A percentile compares a stretch with the other conserved stretches of the same genome.
Evolutionary conservation across 1,284 basidiomycete genomes (phyloP).

Genomic region (Boletus sp.): DNA sequence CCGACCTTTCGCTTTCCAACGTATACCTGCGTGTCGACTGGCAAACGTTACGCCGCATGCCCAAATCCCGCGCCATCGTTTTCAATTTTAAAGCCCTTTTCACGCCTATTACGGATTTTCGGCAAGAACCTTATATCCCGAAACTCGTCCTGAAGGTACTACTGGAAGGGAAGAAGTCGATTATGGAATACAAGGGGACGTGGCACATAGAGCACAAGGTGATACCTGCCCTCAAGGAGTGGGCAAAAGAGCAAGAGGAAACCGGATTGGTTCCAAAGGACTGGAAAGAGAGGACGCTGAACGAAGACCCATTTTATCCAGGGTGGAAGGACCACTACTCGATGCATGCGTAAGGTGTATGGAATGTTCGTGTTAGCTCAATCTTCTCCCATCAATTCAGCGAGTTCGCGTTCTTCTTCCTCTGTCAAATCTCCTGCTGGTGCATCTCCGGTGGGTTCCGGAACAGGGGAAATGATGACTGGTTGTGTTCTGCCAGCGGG

Average conservation of each 20-base stretch:
- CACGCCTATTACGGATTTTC: slow-evolving; percentile 42
- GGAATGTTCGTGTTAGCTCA: slow-evolving; percentile 12
- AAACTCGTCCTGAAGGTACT: slow-evolving; percentile 41
- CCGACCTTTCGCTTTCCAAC: slow-evolving; percentile 37
- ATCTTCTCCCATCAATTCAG: slow-evolving; percentile 68
- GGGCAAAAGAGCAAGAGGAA: slow-evolving; percentile 46
- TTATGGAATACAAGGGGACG: slow-evolving; percentile 44
- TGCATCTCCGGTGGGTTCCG: slow-evolving; percentile 19
- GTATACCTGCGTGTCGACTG: slow-evolving; percentile 49
- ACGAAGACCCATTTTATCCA: slow-evolving; percentile 49
- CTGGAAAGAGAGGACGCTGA: slow-evolving; percentile 46
- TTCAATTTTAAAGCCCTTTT: slow-evolving; percentile 54
- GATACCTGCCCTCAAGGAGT: slow-evolving; percentile 42
- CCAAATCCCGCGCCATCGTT: slow-evolving; percentile 42
- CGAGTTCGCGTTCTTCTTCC: slow-evolving; percentile 78
- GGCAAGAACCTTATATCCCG: slow-evolving; percentile 45
- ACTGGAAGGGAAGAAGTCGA: slow-evolving; percentile 35
- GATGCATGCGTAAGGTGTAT: slow-evolving; percentile 13
- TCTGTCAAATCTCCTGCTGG: slow-evolving; percentile 49
- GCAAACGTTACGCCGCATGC: slow-evolving; percentile 50
- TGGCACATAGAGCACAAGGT: slow-evolving; percentile 40
- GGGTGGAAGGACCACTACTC: slow-evolving; percentile 36
- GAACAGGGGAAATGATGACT: slow-evolving; percentile 21
- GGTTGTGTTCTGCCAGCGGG: slow-evolving; percentile 24
- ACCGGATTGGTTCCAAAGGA: slow-evolving; percentile 41